A percentile compares a stretch with the other conserved stretches of the same genome.
Evolutionary conservation across 441 rosid genomes (phyloP).

Genomic region (Populus hybrid): DNA sequence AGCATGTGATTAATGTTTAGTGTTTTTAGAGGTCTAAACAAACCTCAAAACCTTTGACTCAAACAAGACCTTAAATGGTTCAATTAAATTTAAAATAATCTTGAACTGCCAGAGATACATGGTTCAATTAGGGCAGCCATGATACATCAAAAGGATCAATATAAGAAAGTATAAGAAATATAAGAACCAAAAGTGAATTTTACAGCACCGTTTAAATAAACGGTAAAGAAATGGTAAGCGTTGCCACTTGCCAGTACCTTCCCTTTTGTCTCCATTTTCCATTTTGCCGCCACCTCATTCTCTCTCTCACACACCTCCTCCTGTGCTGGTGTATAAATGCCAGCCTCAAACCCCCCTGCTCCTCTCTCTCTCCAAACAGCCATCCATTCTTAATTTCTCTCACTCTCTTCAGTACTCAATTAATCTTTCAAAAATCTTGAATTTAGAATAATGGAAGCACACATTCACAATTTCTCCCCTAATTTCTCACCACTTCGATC

Average conservation of each 20-base stretch:
- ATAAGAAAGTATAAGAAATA: too few relatives aligned
- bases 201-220: background rate
- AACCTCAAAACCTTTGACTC: too few relatives aligned
- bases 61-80: too few relatives aligned
- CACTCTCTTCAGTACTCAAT: background rate
- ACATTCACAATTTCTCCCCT: slow-evolving; percentile 5
- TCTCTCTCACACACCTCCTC: background rate
- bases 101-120: too few relatives aligned
- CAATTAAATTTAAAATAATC: too few relatives aligned
- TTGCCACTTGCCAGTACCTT: accelerated
- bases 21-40: too few relatives aligned
- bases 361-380: background rate
- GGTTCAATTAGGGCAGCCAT: background rate
- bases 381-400: background rate
- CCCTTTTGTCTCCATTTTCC: background rate
- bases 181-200: background rate
- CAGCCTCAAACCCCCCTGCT: background rate
- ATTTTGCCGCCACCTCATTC: background rate
- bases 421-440: background rate
- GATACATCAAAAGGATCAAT: background rate
- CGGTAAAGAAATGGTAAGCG: background rate
- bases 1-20: too few relatives aligned
- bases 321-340: background rate
- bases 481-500: slow-evolving; percentile 12
- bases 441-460: background rate